These are phyloP conservation scores for Afroboletus lepidellus DNA, from an alignment of 1,284 basidiomycete genomes.

Conservation along the genomic window DNA sequence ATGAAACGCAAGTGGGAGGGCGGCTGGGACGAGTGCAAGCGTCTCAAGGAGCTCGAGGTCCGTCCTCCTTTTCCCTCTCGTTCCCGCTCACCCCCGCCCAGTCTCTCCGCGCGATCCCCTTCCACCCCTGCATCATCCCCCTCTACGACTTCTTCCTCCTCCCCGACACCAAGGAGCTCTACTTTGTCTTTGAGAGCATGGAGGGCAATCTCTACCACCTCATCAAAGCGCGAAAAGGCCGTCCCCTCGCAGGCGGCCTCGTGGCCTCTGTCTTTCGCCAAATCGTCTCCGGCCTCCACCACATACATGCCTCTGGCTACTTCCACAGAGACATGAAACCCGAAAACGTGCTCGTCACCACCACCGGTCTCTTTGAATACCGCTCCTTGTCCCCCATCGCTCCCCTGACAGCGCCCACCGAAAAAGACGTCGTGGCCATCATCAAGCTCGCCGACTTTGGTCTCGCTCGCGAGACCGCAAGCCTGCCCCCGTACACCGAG, in stretches of 20 bases:
- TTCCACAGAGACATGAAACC: slow-evolving; percentile 99
- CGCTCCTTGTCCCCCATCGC: slow-evolving; percentile 69
- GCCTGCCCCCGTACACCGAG: slow-evolving; percentile 94
- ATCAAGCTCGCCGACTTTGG: slow-evolving; percentile 99
- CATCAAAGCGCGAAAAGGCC: slow-evolving; percentile 94
- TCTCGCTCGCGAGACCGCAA: slow-evolving; percentile 87
- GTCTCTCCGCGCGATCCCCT: slow-evolving; percentile 92
- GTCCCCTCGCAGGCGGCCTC: slow-evolving; percentile 91
- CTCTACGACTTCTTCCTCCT: slow-evolving; percentile 98
- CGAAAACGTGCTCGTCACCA: slow-evolving; percentile 99
- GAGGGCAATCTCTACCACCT: slow-evolving; percentile 99
- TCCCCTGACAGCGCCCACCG: slow-evolving; percentile 58
- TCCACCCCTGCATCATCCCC: slow-evolving; percentile 97
- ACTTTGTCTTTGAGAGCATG: slow-evolving; percentile 99
- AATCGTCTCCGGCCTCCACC: slow-evolving; percentile 86
- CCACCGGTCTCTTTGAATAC: slow-evolving; percentile 94
- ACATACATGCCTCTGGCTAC: slow-evolving; percentile 91
- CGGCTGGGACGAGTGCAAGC: slow-evolving; percentile 96
- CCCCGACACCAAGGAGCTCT: slow-evolving; percentile 90
- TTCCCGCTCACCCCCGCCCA: slow-evolving; percentile 35
- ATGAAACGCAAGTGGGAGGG: slow-evolving; percentile 99
- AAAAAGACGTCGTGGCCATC: slow-evolving; percentile 95
- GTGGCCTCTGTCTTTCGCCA: slow-evolving; percentile 95
- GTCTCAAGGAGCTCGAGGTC: slow-evolving; percentile 95
- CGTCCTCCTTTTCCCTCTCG: slow-evolving; percentile 29